Evolutionary conservation across 345 rosid species (phyloP).

Genomic region (Microcos paniculata): DNA sequence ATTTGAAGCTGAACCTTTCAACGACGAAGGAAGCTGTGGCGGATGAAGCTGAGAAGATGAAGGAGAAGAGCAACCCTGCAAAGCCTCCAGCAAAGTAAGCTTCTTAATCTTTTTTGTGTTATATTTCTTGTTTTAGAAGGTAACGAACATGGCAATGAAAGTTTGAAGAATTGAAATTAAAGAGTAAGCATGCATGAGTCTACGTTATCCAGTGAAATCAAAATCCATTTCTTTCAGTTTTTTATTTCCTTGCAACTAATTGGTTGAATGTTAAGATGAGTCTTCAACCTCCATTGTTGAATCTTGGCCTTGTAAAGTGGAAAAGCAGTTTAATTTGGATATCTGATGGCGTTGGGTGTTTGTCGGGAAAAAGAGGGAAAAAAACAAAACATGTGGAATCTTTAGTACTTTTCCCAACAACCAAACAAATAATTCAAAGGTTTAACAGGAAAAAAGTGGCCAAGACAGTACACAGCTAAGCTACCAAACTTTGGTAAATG

Average conservation of each 20-base stretch:
- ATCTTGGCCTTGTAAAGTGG: conserved; percentile 6
- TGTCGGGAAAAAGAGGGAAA: conserved; percentile 18
- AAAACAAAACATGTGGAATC: conserved; percentile 15
- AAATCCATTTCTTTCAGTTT: background rate
- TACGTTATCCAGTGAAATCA: background rate
- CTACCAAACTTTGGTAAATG: background rate
- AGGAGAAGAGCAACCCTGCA: conserved; percentile 39
- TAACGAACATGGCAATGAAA: too few relatives aligned
- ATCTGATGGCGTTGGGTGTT: background rate
- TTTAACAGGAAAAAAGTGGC: conserved; percentile 13
- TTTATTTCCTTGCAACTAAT: background rate
- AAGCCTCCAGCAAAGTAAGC: conserved; percentile 72
- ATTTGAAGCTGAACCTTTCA: conserved; percentile 71
- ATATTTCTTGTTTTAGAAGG: background rate
- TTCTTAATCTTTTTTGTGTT: background rate
- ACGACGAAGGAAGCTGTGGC: conserved; percentile 29
- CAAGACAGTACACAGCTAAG: conserved; percentile 5
- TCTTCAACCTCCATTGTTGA: background rate
- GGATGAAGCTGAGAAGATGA: conserved; percentile 20
- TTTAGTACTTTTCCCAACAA: conserved; percentile 9
- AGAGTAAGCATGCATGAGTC: too few relatives aligned
- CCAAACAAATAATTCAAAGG: conserved; percentile 12
- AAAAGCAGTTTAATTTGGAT: background rate
- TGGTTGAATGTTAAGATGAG: background rate
- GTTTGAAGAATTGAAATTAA: too few relatives aligned